Evolutionary conservation across 1,284 basidiomycete genomes (phyloP), one percentile per base, ranked within the genome.

Genomic region (Violaceomyces palustris): DNA sequence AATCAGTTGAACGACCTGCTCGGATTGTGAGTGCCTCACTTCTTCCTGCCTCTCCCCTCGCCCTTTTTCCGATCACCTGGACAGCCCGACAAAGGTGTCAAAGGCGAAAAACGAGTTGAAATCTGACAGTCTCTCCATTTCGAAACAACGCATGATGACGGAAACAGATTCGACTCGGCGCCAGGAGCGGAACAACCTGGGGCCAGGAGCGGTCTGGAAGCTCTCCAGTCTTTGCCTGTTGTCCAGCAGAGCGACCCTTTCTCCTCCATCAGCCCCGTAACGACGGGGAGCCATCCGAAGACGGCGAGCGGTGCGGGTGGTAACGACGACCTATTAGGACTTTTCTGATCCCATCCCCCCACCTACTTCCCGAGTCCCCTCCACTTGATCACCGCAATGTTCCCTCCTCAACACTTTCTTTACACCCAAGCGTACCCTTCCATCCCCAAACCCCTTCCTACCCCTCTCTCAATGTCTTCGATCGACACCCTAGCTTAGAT

Each of bases 1-100:
- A 45, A 46, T 4, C 58, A 61, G 28, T 33, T 68, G 17, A 64
- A 67, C 24, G 66, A 68, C 39, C 36, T 68, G n/a, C 45, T 68
- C 9, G 66, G 66, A 1, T 39, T 68, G 44, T 50, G 24, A 48
- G 46, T 48, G 21, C 10, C 3, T n/a, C 26, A 9, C 26, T n/a
- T 8, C 26, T n/a, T 9, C 8, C 26, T n/a, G 8, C 5, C 6
- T 7, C 7, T 5, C 6, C 35, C 26, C 26, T 36, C 19, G 22
- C 23, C 22, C 5, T 24, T 5, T 18, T 35, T 34, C 15, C 6
- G 24, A n/a, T n/a, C n/a, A n/a, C n/a, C n/a, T n/a, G n/a, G n/a
- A n/a, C n/a, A n/a, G n/a, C n/a, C n/a, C n/a, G n/a, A n/a, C n/a
- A n/a, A n/a, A 12, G 24, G 5, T 22, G 7, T 7, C 22, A 9